A percentile compares a stretch with the other conserved stretches of the same genome.
These are phyloP conservation scores for Daldinia sp. DNA, from an alignment of 2,329 filamentous ascomycete genomes.

Conservation along the genomic window DNA sequence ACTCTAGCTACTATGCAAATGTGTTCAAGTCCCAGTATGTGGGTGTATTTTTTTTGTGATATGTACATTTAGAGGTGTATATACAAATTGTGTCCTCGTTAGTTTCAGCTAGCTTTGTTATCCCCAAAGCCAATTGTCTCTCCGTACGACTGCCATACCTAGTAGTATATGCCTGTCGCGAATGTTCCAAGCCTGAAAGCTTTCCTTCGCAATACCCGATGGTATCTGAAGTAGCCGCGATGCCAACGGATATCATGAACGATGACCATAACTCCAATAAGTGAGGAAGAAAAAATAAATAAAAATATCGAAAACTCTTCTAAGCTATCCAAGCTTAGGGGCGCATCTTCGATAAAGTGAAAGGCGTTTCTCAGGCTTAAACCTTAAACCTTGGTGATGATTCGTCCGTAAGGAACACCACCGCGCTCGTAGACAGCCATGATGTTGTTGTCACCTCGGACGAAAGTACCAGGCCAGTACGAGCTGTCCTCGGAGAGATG, in stretches of 20 bases:
- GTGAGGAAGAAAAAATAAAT: not conserved
- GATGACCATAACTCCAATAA: constrained; percentile 8
- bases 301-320: no score
- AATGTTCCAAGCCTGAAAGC: constrained; percentile 1
- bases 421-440: constrained; percentile 40
- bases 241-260: constrained; percentile 29
- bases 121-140: not conserved
- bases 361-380: constrained; percentile 1
- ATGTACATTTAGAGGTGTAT: constrained; percentile 1
- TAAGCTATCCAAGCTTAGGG: no score
- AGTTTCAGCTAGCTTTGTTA: not conserved
- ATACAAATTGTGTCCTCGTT: constrained; percentile 4
- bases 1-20: not conserved
- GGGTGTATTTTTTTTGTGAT: not conserved
- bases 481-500: constrained; percentile 29
- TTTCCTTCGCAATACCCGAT: not conserved
- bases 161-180: not conserved
- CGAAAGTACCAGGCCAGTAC: constrained; percentile 38
- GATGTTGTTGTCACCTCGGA: constrained; percentile 19
- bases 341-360: not conserved
- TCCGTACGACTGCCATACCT: not conserved
- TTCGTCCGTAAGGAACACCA: constrained; percentile 26
- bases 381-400: constrained; percentile 25
- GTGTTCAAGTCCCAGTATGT: not conserved
- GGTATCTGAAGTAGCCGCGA: not conserved